Evolutionary conservation across 2,329 filamentous ascomycete species (phyloP).

Genomic region (Aspergillus hiratsukae): DNA sequence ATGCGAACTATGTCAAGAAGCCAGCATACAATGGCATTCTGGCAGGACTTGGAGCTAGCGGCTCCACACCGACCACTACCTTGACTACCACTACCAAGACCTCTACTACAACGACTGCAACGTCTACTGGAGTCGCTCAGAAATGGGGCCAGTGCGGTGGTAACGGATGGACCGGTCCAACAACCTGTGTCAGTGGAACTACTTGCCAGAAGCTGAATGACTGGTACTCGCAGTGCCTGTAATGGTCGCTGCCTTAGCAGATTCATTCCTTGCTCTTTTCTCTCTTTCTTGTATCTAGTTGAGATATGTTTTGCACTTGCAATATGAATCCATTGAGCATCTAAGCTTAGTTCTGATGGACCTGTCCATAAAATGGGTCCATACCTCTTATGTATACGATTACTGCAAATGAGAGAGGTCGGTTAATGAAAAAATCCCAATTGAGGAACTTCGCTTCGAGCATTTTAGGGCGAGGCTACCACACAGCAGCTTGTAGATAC

Average conservation of each 20-base stretch:
- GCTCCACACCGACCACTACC: constrained; percentile 10
- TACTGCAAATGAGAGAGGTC: not conserved
- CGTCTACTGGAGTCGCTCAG: constrained; percentile 10
- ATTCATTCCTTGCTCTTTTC: not conserved
- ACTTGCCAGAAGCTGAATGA: constrained; percentile 24
- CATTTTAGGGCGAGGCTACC: no score
- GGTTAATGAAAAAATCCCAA: not conserved
- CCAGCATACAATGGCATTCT: constrained; percentile 40
- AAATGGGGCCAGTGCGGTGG: constrained; percentile 29
- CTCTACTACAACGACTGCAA: not conserved
- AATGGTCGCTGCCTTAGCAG: not conserved
- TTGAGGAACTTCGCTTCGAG: not conserved
- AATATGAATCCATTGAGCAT: not conserved
- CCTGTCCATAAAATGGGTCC: not conserved
- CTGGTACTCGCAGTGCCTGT: constrained; percentile 31
- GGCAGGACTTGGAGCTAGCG: constrained; percentile 18
- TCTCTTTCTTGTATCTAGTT: not conserved
- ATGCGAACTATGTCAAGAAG: constrained; percentile 45
- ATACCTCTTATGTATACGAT: not conserved
- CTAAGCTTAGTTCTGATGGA: not conserved
- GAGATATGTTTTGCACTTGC: not conserved
- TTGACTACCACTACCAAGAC: constrained; percentile 7
- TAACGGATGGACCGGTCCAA: constrained; percentile 23
- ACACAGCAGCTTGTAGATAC: no score
- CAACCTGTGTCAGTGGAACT: constrained; percentile 20